Evolutionary conservation across 2,329 filamentous ascomycete genomes (phyloP), one percentile per base, ranked within the genome.

Genomic region (Ceratocystis huliohia): DNA sequence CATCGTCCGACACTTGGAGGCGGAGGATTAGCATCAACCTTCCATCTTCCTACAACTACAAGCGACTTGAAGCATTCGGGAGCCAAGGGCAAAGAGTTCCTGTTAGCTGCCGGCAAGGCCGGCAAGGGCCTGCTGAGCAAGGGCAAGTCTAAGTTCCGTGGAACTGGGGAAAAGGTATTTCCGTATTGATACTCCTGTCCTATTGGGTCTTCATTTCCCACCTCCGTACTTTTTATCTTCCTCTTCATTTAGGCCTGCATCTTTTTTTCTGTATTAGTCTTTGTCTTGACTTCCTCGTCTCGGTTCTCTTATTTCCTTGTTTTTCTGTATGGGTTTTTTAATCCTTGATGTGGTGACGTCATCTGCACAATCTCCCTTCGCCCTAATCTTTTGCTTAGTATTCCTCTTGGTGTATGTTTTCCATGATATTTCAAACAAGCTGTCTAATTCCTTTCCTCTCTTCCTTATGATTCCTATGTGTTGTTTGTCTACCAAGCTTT

Each of bases 111-210:
- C 65, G 91, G 90, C 65, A 91, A 90, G 74, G 90, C 91, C 67
- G 91, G 92, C 62, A 96, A 96, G 78, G 61, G 61, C 41, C 76
- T 96, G 70, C 87, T 96, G 75, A 91, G 88, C 70, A 96, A 96
- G 78, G 90, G 92, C 71, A 93, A 89, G 78, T 93, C 84, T 77
- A 93, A 90, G 76, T 85, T 96, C 74, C 80, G 82, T 69, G 83
- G 81, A 74, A 83, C 83, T 70, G 84, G 86, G 73, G 89, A 94
- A 76, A 95, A 95, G 89, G 89, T 92, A 88, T 91, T 90, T 86
- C 82, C 85, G 78, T 87, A 80, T 5, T 57, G 53, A 57, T 13
- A 17, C 57, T 17, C 33, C 25, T 41, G 10, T 4, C 33, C 28
- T 33, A 10, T 33, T 37, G 20, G 56, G 22, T 28, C 2, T 37